A percentile compares a stretch with the other conserved stretches of the same genome.
Conservation (phyloP, 345 rosid genomes). For the Eucalyptus polyanthemos region DNA sequence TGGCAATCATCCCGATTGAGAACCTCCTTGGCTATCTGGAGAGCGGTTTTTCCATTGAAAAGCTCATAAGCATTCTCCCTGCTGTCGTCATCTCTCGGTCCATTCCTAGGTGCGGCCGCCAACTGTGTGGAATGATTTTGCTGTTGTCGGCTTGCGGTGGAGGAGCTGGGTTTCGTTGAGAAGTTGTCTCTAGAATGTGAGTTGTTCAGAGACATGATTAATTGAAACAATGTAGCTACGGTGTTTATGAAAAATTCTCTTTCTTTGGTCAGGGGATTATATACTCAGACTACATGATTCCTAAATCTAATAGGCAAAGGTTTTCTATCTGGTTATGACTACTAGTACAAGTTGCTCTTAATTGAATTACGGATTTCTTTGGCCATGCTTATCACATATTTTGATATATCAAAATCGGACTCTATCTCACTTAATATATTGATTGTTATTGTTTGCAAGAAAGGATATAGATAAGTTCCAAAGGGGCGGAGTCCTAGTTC, state of each 20-base stretch:
- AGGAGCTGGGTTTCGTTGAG: no score
- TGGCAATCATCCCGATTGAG: not conserved
- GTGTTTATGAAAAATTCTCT: no score
- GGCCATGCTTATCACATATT: not conserved
- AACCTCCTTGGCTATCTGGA: not conserved
- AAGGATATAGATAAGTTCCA: not conserved
- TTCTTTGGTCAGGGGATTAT: no score
- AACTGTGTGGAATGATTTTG: not conserved
- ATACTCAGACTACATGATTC: no score
- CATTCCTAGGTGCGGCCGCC: fast-evolving
- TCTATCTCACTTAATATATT: not conserved
- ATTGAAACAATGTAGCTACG: no score
- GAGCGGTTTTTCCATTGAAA: not conserved
- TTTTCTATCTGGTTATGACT: no score
- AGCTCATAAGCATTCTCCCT: not conserved
- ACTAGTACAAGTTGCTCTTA: no score
- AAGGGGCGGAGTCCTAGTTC: not conserved
- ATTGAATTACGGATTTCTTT: not conserved
- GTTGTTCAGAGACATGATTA: no score
- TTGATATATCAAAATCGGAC: not conserved
- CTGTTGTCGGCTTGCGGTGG: not conserved
- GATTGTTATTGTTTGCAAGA: not conserved
- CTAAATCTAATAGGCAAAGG: no score
- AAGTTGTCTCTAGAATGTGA: no score
- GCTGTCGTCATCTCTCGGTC: fast-evolving